A percentile compares a stretch with the other conserved stretches of the same genome.
phyloP scores from a whole-genome alignment of 768 basidiomycete species.

The Multifurca ochricompacta region DNA sequence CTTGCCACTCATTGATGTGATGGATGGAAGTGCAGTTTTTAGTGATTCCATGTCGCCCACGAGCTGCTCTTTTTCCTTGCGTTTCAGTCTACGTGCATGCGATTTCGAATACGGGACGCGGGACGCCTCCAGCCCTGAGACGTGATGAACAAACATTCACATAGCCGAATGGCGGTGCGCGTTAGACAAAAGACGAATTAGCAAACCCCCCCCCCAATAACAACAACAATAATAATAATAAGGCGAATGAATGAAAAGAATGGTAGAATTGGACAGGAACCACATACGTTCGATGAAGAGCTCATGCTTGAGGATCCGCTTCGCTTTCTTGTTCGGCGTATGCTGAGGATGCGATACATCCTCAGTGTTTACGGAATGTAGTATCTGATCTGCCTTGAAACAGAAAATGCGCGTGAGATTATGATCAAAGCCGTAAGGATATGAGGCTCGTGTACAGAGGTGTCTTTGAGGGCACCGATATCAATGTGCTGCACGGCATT shows the following conservation, averaged over 20 bases:
- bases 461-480: slow-evolving; percentile 34
- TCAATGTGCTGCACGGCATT: slow-evolving; percentile 42
- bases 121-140: slow-evolving; percentile 41
- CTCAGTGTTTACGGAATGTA: slow-evolving; percentile 30
- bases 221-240: too few species aligned
- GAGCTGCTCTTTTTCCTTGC: slow-evolving; percentile 45
- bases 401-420: slow-evolving; percentile 14
- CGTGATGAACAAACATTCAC: not conserved
- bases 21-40: slow-evolving; percentile 44
- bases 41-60: slow-evolving; percentile 30
- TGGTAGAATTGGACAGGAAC: not conserved
- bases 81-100: slow-evolving; percentile 61
- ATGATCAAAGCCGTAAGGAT: not conserved
- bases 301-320: slow-evolving; percentile 56
- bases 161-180: not conserved
- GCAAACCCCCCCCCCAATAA: not conserved
- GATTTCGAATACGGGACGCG: slow-evolving; percentile 60
- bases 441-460: slow-evolving; percentile 31
- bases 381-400: slow-evolving; percentile 38
- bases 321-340: slow-evolving; percentile 54
- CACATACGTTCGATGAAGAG: slow-evolving; percentile 57
- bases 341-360: slow-evolving; percentile 21
- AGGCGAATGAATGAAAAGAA: not conserved
- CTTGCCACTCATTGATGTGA: slow-evolving; percentile 25
- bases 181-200: not conserved